Conservation (phyloP, 2,329 filamentous ascomycete species). For the Colletotrichum sp. region DNA sequence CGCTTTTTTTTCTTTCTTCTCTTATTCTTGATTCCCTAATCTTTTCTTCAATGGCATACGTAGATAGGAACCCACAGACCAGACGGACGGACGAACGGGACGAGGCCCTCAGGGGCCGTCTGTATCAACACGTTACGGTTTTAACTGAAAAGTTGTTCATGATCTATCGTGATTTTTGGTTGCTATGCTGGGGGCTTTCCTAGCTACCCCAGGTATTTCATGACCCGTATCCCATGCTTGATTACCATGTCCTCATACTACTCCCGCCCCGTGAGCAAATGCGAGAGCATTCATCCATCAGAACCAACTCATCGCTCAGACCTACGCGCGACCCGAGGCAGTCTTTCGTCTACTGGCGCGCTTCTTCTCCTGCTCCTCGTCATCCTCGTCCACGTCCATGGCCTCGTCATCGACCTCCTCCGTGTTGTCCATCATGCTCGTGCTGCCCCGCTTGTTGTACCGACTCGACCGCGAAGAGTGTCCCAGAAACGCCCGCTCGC, state of each 20-base stretch:
- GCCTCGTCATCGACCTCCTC: constrained; percentile 50
- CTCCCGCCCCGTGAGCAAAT: background rate
- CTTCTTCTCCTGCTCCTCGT: constrained; percentile 52
- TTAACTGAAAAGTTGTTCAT: background rate
- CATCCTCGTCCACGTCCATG: constrained; percentile 62
- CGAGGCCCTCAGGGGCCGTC: background rate
- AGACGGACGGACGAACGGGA: background rate
- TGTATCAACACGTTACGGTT: background rate
- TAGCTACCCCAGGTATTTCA: background rate
- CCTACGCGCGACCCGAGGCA: constrained; percentile 28
- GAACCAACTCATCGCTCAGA: background rate
- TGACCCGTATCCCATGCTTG: background rate
- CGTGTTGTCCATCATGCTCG: constrained; percentile 45
- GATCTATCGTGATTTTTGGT: background rate
- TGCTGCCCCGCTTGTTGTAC: constrained; percentile 22
- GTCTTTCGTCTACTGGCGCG: constrained; percentile 60
- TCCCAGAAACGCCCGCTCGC: constrained; percentile 12
- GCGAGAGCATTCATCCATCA: background rate
- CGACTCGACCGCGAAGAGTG: constrained; percentile 27
- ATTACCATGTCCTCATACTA: background rate
- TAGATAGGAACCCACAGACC: background rate
- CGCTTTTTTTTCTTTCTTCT: constrained; percentile 10
- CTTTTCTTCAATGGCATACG: background rate
- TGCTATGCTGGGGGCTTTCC: background rate
- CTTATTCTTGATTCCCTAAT: constrained; percentile 10